These are phyloP conservation scores for Wickerhamiella sorbophila DNA, from an alignment of 805 yeast species.

Conservation along the genomic window DNA sequence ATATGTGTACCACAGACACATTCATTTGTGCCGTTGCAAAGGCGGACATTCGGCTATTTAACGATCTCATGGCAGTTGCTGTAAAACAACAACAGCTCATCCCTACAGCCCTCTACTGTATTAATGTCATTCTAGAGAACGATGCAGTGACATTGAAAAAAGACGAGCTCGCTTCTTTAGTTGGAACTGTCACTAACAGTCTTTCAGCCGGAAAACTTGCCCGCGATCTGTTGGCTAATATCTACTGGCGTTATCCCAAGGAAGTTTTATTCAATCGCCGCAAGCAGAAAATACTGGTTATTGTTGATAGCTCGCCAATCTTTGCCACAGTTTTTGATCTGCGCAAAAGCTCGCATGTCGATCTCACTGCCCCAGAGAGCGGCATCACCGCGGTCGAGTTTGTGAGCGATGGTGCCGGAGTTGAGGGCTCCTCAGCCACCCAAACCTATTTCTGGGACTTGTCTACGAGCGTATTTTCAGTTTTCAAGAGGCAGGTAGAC, in stretches of 20 bases:
- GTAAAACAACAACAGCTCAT: background rate
- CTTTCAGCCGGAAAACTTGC: background rate
- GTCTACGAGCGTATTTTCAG: background rate
- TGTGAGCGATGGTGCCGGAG: background rate
- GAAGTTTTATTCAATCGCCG: conserved; percentile 4
- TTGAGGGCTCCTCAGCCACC: background rate
- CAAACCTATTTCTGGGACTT: background rate
- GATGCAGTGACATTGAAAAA: background rate
- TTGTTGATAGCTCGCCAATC: background rate
- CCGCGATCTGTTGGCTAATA: conserved; percentile 1
- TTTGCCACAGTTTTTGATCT: conserved; percentile 1
- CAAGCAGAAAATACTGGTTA: conserved; percentile 4
- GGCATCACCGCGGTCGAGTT: background rate
- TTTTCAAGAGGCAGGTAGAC: background rate
- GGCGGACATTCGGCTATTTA: background rate
- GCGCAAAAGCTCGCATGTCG: background rate
- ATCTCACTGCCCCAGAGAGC: background rate
- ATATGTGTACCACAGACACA: background rate
- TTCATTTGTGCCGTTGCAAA: background rate
- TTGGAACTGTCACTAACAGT: background rate
- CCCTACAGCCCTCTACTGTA: background rate
- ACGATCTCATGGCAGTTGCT: conserved; percentile 1
- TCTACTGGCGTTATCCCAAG: background rate
- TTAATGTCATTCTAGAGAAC: background rate
- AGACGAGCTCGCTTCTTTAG: background rate